Evolutionary conservation across 2,329 filamentous ascomycete genomes (phyloP).

Genomic region (Sphaerulina musiva): DNA sequence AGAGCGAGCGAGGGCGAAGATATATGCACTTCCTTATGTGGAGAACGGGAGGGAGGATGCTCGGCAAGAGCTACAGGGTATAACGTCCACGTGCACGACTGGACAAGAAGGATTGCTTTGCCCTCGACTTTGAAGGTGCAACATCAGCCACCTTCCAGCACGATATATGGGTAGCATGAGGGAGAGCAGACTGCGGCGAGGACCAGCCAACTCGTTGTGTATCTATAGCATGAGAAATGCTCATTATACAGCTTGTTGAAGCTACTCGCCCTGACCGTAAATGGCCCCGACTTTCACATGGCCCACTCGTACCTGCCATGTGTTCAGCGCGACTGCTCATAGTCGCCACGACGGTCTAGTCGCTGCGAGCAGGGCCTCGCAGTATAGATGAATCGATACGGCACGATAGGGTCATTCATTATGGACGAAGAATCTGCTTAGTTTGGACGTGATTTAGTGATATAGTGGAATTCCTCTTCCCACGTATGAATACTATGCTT

Average conservation of each 20-base stretch:
- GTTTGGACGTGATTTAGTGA: too few species aligned
- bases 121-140: background rate
- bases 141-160: background rate
- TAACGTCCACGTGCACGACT: background rate
- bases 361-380: too few species aligned
- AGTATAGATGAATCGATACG: too few species aligned
- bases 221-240: background rate
- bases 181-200: background rate
- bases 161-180: background rate
- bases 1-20: conserved; percentile 1
- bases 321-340: background rate
- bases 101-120: background rate
- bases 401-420: background rate
- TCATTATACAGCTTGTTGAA: background rate
- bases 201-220: background rate
- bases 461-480: too few species aligned
- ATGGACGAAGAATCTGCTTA: too few species aligned
- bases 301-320: background rate
- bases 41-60: too few species aligned
- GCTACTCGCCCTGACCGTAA: background rate
- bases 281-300: background rate
- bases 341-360: too few species aligned
- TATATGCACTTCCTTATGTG: background rate
- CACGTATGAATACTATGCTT: background rate
- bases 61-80: too few species aligned